phyloP scores from a whole-genome alignment of 78 protist genomes.

The Parvularia atlantis region DNA sequence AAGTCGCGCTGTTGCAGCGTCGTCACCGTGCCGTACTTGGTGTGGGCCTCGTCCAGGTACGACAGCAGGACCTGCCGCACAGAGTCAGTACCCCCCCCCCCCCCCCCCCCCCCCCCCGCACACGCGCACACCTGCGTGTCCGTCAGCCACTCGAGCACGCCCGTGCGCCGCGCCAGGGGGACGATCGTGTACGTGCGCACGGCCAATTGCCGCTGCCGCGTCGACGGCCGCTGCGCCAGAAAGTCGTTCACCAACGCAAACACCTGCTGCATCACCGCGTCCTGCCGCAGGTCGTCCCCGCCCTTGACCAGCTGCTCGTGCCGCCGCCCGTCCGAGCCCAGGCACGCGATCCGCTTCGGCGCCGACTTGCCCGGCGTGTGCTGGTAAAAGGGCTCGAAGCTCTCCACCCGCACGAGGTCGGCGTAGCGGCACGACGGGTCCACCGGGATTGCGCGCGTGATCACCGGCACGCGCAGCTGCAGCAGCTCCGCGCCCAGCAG shows the following conservation, averaged over 20 bases:
- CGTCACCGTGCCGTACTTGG: too few relatives aligned
- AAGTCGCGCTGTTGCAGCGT: neutral
- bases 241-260: constrained; percentile 54
- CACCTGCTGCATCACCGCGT: constrained; percentile 80
- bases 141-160: constrained; percentile 65
- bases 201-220: constrained; percentile 3
- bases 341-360: too few relatives aligned
- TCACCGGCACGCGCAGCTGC: too few relatives aligned
- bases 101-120: neutral
- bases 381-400: too few relatives aligned
- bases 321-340: constrained; percentile 24
- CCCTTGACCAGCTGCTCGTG: constrained; percentile 34
- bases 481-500: too few relatives aligned
- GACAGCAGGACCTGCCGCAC: too few relatives aligned
- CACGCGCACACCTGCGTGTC: constrained; percentile 39
- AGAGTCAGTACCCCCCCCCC: neutral
- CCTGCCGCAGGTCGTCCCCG: constrained; percentile 77
- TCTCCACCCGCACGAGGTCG: too few relatives aligned
- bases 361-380: too few relatives aligned
- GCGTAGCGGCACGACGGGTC: too few relatives aligned
- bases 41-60: neutral
- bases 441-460: too few relatives aligned
- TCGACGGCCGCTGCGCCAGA: neutral
- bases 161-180: constrained; percentile 57
- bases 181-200: constrained; percentile 68